Evolutionary conservation across 202 grass and related monocot genomes (phyloP).

Genomic region (Digitaria exilis): DNA sequence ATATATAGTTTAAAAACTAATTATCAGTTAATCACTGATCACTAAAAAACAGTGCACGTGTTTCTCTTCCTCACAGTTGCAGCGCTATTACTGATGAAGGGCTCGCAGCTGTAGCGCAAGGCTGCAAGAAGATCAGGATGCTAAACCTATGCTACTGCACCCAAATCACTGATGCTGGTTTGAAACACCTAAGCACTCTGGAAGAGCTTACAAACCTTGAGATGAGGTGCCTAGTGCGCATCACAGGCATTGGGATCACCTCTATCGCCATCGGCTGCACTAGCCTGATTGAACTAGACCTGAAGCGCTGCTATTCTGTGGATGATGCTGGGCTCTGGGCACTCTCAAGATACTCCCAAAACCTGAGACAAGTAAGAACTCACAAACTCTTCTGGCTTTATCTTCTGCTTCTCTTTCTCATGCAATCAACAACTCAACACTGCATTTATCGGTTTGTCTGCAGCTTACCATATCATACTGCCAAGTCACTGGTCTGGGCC

Average conservation of each 20-base stretch:
- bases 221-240: constrained; percentile 60
- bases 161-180: constrained; percentile 73
- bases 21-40: background rate
- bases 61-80: constrained; percentile 54
- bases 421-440: background rate
- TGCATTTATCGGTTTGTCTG: constrained; percentile 16
- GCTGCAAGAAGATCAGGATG: constrained; percentile 82
- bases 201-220: constrained; percentile 83
- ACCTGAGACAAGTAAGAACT: constrained; percentile 83
- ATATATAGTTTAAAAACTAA: background rate
- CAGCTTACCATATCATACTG: constrained; percentile 97
- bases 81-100: constrained; percentile 72
- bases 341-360: constrained; percentile 74
- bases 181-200: constrained; percentile 67
- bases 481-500: constrained; percentile 74
- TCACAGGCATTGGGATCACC: constrained; percentile 72
- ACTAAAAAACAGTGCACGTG: background rate
- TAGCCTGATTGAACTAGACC: constrained; percentile 70
- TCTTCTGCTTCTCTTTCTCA: background rate
- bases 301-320: constrained; percentile 85
- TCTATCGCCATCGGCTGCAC: constrained; percentile 68
- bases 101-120: constrained; percentile 62
- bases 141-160: constrained; percentile 90
- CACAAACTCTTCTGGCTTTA: background rate
- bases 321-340: constrained; percentile 85